phyloP scores from a whole-genome alignment of 176 grass and related monocot species.

The Musa acuminata region DNA sequence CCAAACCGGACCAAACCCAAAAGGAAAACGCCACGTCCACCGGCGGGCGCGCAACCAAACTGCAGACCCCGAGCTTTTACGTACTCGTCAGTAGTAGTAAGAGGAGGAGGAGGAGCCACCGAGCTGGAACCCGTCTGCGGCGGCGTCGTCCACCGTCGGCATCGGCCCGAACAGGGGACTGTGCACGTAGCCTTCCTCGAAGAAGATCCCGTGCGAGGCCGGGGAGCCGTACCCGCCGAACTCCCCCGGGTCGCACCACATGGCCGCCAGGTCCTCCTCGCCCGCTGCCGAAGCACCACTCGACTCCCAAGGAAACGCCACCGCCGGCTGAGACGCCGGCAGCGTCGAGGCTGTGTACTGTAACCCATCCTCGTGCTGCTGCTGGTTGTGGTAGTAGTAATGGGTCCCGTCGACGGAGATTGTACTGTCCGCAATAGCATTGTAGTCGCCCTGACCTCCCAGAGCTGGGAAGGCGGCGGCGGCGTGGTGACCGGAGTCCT shows the following conservation, averaged over 20 bases:
- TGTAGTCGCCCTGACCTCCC: not conserved
- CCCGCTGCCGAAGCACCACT: not conserved
- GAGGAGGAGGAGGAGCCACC: conserved; percentile 67
- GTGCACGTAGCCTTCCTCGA: conserved; percentile 96
- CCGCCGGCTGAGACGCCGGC: conserved; percentile 3
- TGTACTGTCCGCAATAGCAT: not conserved
- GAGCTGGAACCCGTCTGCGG: conserved; percentile 85
- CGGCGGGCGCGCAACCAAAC: not conserved
- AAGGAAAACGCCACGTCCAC: conserved; percentile 6
- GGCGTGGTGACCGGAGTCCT: not conserved
- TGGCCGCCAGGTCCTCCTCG: not conserved
- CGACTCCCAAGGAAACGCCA: conserved; percentile 15
- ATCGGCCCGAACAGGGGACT: conserved; percentile 96
- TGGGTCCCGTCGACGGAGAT: not conserved
- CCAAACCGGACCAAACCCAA: not conserved
- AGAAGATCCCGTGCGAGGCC: conserved; percentile 61
- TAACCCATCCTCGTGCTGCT: conserved; percentile 21
- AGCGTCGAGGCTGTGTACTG: conserved; percentile 7
- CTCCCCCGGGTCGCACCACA: conserved; percentile 60
- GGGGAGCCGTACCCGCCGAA: conserved; percentile 32
- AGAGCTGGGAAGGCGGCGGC: not conserved
- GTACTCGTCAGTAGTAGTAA: conserved; percentile 47
- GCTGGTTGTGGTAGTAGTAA: not conserved
- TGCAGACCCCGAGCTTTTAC: not conserved
- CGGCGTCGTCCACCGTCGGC: conserved; percentile 65